Percentiles rank a stretch among this genome's conserved stretches.
phyloP scores from a whole-genome alignment of 2,329 filamentous ascomycete genomes.

The Claviceps pazoutovae region DNA sequence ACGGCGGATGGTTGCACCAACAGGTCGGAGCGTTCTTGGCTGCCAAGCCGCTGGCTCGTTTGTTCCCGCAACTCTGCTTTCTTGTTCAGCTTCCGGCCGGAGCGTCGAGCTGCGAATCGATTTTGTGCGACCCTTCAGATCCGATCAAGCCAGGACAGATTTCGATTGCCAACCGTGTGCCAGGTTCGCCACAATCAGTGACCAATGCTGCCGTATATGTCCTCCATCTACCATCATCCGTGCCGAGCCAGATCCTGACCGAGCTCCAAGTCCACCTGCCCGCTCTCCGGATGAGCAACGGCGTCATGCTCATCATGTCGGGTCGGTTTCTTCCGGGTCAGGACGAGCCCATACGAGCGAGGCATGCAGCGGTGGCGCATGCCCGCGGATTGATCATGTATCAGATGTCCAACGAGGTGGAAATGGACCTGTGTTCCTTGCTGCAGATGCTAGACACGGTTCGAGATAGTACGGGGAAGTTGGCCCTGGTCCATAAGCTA shows the following conservation, averaged over 20 bases:
- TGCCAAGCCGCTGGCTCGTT: not conserved
- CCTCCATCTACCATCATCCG: slow-evolving; percentile 3
- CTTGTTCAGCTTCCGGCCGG: not conserved
- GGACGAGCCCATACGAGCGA: not conserved
- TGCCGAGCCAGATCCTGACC: not conserved
- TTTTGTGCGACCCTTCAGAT: not conserved
- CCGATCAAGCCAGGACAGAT: not conserved
- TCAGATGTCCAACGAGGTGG: slow-evolving; percentile 3
- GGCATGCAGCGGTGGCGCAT: not conserved
- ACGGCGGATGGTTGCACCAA: not conserved
- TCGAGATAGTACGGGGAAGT: not conserved
- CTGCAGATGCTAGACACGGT: not conserved
- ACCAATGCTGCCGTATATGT: slow-evolving; percentile 4
- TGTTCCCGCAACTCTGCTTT: not conserved
- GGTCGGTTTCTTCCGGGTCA: not conserved
- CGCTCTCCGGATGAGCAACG: not conserved
- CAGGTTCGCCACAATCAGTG: not conserved
- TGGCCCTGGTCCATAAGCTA: slow-evolving; percentile 1
- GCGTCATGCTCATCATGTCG: slow-evolving; percentile 1
- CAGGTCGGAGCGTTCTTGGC: not conserved
- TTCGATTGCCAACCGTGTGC: not conserved
- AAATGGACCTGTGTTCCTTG: slow-evolving; percentile 2
- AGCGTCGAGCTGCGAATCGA: not conserved
- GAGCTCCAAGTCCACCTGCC: slow-evolving; percentile 1
- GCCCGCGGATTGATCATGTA: slow-evolving; percentile 1